A percentile compares a stretch with the other conserved stretches of the same genome.
These are phyloP conservation scores for Marasmius sp. DNA, from an alignment of 1,284 basidiomycete genomes.

Conservation along the genomic window DNA sequence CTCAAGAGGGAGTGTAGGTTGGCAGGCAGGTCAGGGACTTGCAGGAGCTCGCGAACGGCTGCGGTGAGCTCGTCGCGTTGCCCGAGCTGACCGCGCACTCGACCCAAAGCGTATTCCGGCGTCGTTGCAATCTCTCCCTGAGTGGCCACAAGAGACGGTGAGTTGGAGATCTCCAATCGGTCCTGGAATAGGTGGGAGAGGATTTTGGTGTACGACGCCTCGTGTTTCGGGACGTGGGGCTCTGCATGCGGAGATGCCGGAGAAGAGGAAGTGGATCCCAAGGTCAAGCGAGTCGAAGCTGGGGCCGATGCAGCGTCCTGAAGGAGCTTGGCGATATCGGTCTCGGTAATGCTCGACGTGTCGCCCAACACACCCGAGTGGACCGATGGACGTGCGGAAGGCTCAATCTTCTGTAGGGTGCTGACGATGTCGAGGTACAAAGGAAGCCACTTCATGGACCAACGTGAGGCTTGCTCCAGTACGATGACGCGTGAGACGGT, in stretches of 20 bases:
- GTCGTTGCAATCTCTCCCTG: conserved; percentile 78
- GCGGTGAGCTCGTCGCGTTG: conserved; percentile 55
- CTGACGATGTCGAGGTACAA: conserved; percentile 83
- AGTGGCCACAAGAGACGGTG: conserved; percentile 68
- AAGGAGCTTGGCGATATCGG: conserved; percentile 51
- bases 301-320: conserved; percentile 34
- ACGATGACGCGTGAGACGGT: conserved; percentile 77
- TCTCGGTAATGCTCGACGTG: conserved; percentile 37
- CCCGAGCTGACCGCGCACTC: conserved; percentile 70
- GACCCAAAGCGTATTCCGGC: conserved; percentile 89
- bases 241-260: conserved; percentile 23
- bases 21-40: conserved; percentile 35
- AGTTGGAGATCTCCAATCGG: conserved; percentile 87
- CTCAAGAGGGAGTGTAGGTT: conserved; percentile 60
- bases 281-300: conserved; percentile 41
- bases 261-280: conserved; percentile 37
- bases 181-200: conserved; percentile 81
- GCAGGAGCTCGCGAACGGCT: conserved; percentile 51
- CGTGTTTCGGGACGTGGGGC: conserved; percentile 82
- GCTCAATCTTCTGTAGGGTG: conserved; percentile 65
- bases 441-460: conserved; percentile 86
- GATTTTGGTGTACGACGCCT: conserved; percentile 89
- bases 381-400: conserved; percentile 50
- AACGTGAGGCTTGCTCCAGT: conserved; percentile 77
- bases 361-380: conserved; percentile 65